Evolutionary conservation across 2,329 filamentous ascomycete species (phyloP).

Genomic region (Fusarium bulbicola): DNA sequence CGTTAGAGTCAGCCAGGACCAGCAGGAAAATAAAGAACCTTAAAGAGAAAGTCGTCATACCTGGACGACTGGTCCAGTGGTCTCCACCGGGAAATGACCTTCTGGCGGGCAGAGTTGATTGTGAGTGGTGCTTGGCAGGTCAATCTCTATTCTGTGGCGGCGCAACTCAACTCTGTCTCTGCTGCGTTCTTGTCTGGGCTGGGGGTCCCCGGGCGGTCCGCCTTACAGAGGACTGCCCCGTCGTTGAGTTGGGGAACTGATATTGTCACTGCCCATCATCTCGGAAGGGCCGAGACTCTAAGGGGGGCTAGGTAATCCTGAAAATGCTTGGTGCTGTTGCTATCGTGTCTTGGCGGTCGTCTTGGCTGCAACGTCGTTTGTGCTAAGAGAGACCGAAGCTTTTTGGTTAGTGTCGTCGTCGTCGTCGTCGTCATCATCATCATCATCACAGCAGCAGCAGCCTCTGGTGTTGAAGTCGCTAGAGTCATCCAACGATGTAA

Average conservation of each 20-base stretch:
- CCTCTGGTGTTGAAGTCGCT: not conserved
- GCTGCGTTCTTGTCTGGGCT: not conserved
- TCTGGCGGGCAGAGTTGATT: conserved; percentile 14
- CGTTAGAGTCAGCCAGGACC: conserved; percentile 17
- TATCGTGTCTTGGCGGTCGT: conserved; percentile 25
- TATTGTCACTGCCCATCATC: conserved; percentile 16
- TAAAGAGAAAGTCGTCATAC: conserved; percentile 33
- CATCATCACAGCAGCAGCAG: not conserved
- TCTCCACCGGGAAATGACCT: conserved; percentile 32
- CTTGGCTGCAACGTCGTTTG: conserved; percentile 25
- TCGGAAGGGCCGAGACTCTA: conserved; percentile 28
- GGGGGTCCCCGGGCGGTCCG: not conserved
- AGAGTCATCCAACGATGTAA: not conserved
- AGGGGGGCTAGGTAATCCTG: not conserved
- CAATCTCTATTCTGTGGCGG: conserved; percentile 21
- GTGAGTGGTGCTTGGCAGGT: conserved; percentile 32
- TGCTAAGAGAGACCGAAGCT: conserved; percentile 6
- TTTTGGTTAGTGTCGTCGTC: conserved; percentile 8
- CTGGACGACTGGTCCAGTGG: not conserved
- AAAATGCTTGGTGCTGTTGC: conserved; percentile 13
- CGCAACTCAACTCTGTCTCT: not conserved
- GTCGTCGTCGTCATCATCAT: conserved; percentile 22
- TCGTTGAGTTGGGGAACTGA: not conserved
- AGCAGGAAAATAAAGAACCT: conserved; percentile 27
- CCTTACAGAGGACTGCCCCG: conserved; percentile 13